phyloP scores from a whole-genome alignment of 768 basidiomycete genomes.

The Russula lepida region DNA sequence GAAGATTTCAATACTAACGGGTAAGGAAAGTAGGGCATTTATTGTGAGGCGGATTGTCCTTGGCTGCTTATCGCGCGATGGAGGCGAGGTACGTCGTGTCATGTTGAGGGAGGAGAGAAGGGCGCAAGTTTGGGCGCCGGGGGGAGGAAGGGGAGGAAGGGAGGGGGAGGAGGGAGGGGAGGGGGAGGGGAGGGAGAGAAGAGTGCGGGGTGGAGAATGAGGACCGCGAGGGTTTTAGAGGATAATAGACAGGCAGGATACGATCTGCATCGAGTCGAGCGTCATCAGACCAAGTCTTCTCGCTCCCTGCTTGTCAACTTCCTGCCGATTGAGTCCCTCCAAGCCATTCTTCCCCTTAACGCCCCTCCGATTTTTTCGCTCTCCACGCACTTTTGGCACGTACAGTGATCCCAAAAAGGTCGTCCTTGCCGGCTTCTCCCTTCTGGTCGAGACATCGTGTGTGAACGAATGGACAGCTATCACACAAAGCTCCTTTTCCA shows the following conservation, averaged over 20 bases:
- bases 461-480: not conserved
- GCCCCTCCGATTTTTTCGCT: not conserved
- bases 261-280: slow-evolving; percentile 5
- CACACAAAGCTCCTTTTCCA: not conserved
- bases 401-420: not conserved
- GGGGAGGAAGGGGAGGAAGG: not conserved
- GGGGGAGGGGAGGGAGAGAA: not conserved
- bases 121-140: not conserved
- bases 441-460: not conserved
- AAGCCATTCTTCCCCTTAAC: not conserved
- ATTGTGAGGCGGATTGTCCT: slow-evolving; percentile 30
- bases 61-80: slow-evolving; percentile 23
- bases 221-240: slow-evolving; percentile 11
- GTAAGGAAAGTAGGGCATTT: slow-evolving; percentile 32
- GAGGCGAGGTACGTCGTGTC: slow-evolving; percentile 5
- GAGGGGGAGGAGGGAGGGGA: not conserved
- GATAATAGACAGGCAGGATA: not conserved
- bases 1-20: slow-evolving; percentile 28
- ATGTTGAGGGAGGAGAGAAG: not conserved
- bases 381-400: not conserved
- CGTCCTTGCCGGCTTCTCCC: not conserved
- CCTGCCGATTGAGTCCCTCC: not conserved
- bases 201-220: not conserved
- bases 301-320: slow-evolving; percentile 9
- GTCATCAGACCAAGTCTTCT: not conserved